Evolutionary conservation across 78 protist species (phyloP), one percentile per base, ranked within the genome.

Genomic region (Polysphondylium violaceum): DNA sequence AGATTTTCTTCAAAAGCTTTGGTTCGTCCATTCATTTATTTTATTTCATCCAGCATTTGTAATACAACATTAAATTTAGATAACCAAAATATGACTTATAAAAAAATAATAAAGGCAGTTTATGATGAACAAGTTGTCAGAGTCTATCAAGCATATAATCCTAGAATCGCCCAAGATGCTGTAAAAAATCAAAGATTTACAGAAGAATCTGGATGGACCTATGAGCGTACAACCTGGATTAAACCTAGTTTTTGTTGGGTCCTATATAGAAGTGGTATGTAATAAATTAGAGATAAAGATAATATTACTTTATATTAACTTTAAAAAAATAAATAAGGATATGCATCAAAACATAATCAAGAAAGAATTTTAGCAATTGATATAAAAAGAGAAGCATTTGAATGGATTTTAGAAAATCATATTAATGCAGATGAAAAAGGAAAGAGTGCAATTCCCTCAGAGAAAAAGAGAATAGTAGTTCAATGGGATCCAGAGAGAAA

Each of bases 401-500:
- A 78, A 65, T 78, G 67, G 53, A 69, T 69, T 11, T 31, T 78
- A 25, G 68, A 47, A 19, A 78, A 78, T 29, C 76, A 69, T 44
- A 44, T 27, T 9, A 58, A 69, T 36, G 29, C 76, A 0, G 25
- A 38, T 14, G 76, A 19, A 43, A 43, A 7, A 3, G 76, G 59
- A 2, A 69, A 44, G 36, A 25, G 47, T 1, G 29, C 74, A 21
- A 23, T 50, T 16, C 41, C 63, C 12, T 51, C 63, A 8, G 9
- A 19, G 16, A 73, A 73, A 33, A 44, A 73, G 29, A 73, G 35
- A 35, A 63, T 78, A 2, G 51, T 56, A 14, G 74, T 78, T 19
- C 88, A 78, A 36, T 78, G 88, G 88, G 88, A 78, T 19, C 88
- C 88, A 11, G 88, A 78, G 21, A 78, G 68, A 67, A 31, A 63